Evolutionary conservation across 495 filamentous ascomycete species (phyloP), one percentile per base, ranked within the genome.

Genomic region (Aspergillus avenaceus): DNA sequence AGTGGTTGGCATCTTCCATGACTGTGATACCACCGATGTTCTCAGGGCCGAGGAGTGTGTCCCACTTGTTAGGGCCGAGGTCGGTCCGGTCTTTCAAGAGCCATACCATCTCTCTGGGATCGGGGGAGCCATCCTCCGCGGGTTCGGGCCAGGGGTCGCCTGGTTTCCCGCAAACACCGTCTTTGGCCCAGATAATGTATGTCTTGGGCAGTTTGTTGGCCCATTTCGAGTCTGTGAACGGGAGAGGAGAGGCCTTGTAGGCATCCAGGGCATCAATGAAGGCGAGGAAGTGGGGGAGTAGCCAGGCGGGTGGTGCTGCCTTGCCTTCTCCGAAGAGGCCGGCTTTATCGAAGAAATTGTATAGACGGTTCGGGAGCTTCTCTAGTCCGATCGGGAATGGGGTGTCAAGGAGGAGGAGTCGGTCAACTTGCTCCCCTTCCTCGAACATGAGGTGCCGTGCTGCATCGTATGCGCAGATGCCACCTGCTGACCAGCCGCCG

Each of bases 401-500:
- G 0, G 90, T 83, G 64, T 96, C 91, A 50, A 96, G 84, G 42
- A 96, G 75, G 42, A 95, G 67, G 3, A 96, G 80, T 40, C 83
- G 77, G 40, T 86, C 85, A 34, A 95, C 87, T 29, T 58, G 59
- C 26, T 92, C 86, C 21, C 83, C 83, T 14, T 77, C 74, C 40
- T 81, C 76, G 54, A 84, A 75, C 54, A 84, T 78, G 8, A 95
- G 74, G 53, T 90, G 84, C 46, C 81, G 82, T 24, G 83, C 82
- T 19, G 88, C 85, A 60, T 95, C 90, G 61, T 88, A 96, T 21
- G 90, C 90, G 54, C 91, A 84, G 27, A 93, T 88, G 34, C 91
- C 91, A 43, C 91, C 91, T 8, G 90, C 90, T 18, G 85, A 90
- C 91, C 91, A 96, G 13, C 78, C 85, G 44, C 82, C 82, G 31